Evolutionary conservation across 306 rosid genomes (phyloP).

Genomic region (peach (Prunus persica)): DNA sequence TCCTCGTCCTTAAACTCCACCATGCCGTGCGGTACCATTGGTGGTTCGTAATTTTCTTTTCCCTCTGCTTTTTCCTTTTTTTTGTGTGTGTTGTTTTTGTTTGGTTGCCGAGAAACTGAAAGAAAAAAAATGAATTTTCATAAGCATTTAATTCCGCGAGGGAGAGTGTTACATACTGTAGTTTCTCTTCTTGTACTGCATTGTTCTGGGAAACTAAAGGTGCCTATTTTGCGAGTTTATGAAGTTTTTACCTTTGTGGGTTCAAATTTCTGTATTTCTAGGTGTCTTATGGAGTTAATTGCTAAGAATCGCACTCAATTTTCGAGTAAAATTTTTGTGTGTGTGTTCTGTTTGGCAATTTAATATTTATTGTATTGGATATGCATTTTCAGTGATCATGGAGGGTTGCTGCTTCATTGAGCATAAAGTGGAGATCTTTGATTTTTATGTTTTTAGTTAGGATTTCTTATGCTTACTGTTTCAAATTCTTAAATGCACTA

Average conservation of each 20-base stretch:
- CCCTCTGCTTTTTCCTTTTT: not conserved
- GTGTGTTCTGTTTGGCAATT: not conserved
- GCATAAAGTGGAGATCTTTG: not conserved
- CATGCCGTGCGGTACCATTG: constrained; percentile 45
- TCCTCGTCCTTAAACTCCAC: constrained; percentile 69
- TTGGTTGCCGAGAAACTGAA: constrained; percentile 19
- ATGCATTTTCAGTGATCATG: not conserved
- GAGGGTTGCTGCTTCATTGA: not conserved
- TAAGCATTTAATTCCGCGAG: not conserved
- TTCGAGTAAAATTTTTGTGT: not conserved
- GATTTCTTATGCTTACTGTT: not conserved
- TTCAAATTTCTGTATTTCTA: constrained; percentile 20
- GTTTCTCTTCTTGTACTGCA: not conserved
- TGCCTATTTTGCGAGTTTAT: constrained; percentile 4
- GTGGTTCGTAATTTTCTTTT: constrained; percentile 55
- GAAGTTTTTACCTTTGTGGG: constrained; percentile 12
- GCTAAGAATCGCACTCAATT: constrained; percentile 12
- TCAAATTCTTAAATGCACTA: not conserved
- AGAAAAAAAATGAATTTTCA: not conserved
- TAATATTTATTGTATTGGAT: not conserved
- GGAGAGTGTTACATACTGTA: not conserved
- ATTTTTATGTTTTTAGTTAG: not conserved
- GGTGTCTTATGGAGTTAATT: constrained; percentile 4
- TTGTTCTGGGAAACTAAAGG: constrained; percentile 13
- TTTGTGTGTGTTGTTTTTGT: not conserved